Evolutionary conservation across 129 eudicot genomes (phyloP).

Genomic region (Tagetes patula): DNA sequence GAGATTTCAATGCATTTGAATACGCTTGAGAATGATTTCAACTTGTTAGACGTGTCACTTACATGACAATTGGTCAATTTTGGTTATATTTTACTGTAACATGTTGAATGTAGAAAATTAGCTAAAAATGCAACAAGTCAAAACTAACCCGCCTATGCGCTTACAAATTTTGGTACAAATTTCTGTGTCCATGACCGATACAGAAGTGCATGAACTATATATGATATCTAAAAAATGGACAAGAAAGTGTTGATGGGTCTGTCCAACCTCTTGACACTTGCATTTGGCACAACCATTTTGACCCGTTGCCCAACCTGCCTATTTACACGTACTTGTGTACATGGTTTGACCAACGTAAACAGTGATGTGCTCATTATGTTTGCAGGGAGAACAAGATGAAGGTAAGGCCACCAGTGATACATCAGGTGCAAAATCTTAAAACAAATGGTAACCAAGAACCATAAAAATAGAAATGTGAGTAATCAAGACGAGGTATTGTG

Average conservation of each 20-base stretch:
- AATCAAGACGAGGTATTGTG: slow-evolving; percentile 9
- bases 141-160: neutral
- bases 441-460: slow-evolving; percentile 38
- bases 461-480: slow-evolving; percentile 27
- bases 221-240: neutral
- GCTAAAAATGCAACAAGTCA: neutral
- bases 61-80: neutral
- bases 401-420: slow-evolving; percentile 21
- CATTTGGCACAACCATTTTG: neutral
- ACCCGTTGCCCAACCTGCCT: neutral
- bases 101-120: neutral
- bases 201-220: neutral
- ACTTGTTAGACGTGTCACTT: neutral
- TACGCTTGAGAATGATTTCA: neutral
- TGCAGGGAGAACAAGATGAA: slow-evolving; percentile 39
- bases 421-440: slow-evolving; percentile 20
- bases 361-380: neutral
- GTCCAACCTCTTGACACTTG: neutral
- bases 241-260: neutral
- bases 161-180: neutral
- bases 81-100: neutral
- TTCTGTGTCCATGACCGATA: neutral
- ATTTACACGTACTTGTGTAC: neutral
- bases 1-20: neutral
- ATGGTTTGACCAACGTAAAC: slow-evolving; percentile 4